Conservation (phyloP, 208 protist genomes). For the Porcisia deanei region DNA sequence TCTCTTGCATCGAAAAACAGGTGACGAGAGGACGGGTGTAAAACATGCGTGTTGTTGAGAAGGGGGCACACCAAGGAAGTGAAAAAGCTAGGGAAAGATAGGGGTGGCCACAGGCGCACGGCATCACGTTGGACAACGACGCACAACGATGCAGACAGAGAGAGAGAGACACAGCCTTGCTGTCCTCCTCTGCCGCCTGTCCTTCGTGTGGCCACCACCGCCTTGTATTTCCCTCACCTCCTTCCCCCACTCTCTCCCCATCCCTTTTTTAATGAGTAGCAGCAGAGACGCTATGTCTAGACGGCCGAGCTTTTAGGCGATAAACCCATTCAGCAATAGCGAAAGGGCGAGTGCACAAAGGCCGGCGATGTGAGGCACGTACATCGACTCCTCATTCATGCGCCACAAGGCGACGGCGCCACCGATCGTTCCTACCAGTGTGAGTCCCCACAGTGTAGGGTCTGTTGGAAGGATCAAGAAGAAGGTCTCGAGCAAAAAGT, state of each 20-base stretch:
- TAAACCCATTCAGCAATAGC: constrained; percentile 69
- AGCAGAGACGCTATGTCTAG: neutral
- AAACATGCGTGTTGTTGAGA: neutral
- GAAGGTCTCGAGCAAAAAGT: constrained; percentile 30
- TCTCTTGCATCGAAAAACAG: neutral
- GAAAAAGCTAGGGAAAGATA: neutral
- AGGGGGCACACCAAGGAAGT: neutral
- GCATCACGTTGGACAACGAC: neutral
- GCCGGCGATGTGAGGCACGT: constrained; percentile 21
- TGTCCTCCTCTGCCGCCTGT: neutral
- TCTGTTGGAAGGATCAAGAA: constrained; percentile 58
- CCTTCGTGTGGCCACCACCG: neutral
- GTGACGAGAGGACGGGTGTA: neutral
- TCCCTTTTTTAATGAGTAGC: neutral
- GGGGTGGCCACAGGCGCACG: neutral
- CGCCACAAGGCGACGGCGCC: constrained; percentile 27
- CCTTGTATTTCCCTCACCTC: neutral
- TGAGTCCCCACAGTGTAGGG: constrained; percentile 71
- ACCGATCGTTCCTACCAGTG: constrained; percentile 33
- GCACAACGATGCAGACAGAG: neutral
- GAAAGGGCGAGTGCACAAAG: constrained; percentile 27
- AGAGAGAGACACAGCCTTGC: neutral
- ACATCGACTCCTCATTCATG: constrained; percentile 25
- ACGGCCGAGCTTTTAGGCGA: constrained; percentile 15
- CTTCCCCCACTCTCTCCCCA: neutral